Evolutionary conservation across 306 rosid genomes (phyloP).

Genomic region (Myrica gale): DNA sequence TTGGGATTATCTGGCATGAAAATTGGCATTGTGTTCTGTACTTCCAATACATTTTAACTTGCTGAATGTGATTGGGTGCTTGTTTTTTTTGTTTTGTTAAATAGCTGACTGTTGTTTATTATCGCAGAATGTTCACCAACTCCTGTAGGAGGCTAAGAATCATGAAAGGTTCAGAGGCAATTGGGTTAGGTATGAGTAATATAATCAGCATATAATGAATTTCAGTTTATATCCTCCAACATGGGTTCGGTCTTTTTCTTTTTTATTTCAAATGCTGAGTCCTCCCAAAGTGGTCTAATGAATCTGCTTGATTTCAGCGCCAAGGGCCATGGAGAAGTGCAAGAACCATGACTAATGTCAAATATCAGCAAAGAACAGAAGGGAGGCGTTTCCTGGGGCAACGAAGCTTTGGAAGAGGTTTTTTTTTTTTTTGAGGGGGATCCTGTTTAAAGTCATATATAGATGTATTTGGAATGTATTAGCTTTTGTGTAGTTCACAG

Average conservation of each 20-base stretch:
- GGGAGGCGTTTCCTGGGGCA: conserved; percentile 29
- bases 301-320: conserved; percentile 60
- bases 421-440: conserved; percentile 25
- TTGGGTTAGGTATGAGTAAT: conserved; percentile 62
- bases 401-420: conserved; percentile 26
- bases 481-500: conserved; percentile 46
- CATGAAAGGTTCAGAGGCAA: conserved; percentile 93
- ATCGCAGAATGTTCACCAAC: conserved; percentile 75
- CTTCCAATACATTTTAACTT: too few relatives aligned
- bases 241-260: neutral
- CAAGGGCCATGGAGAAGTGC: conserved; percentile 48
- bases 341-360: conserved; percentile 55
- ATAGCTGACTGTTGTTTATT: neutral
- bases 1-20: neutral
- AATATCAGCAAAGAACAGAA: conserved; percentile 20
- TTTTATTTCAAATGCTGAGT: conserved; percentile 8
- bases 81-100: conserved; percentile 1
- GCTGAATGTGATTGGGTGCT: neutral
- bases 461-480: conserved; percentile 35
- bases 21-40: neutral
- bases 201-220: neutral
- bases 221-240: neutral
- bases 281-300: conserved; percentile 9
- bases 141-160: conserved; percentile 80
- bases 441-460: conserved; percentile 35